These are phyloP conservation scores for Flueggea neowawraea DNA, from an alignment of 441 rosid genomes.

Conservation along the genomic window DNA sequence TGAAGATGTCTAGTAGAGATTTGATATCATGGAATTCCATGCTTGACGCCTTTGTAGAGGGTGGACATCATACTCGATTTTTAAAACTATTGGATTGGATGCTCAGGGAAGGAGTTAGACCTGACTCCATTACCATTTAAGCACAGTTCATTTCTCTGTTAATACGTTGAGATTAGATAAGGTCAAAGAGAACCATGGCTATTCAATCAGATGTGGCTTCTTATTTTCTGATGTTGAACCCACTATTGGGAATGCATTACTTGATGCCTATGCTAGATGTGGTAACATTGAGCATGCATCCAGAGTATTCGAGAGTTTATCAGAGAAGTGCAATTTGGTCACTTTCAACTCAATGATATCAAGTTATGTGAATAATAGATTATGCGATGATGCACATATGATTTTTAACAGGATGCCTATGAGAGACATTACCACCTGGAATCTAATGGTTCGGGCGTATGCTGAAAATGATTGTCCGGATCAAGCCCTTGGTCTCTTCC, in stretches of 20 bases:
- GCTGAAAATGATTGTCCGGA: conserved; percentile 45
- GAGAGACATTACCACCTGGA: conserved; percentile 75
- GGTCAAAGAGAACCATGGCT: conserved; percentile 72
- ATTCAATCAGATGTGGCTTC: conserved; percentile 48
- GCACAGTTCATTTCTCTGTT: conserved; percentile 48
- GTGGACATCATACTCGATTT: conserved; percentile 34
- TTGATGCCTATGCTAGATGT: conserved; percentile 77
- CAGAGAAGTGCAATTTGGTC: conserved; percentile 48
- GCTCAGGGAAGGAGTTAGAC: conserved; percentile 44
- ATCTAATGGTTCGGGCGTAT: conserved; percentile 70
- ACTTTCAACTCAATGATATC: conserved; percentile 62
- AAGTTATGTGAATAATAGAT: conserved; percentile 52
- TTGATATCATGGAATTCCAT: conserved; percentile 85
- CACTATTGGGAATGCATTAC: conserved; percentile 52
- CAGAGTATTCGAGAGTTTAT: conserved; percentile 50
- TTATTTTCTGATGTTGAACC: conserved; percentile 37
- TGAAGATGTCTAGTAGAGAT: conserved; percentile 52
- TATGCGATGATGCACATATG: conserved; percentile 39
- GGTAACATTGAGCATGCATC: conserved; percentile 52
- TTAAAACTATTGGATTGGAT: conserved; percentile 40
- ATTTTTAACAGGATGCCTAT: conserved; percentile 44
- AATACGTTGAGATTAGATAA: conserved; percentile 27
- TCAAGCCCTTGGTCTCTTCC: conserved; percentile 54
- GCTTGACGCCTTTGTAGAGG: conserved; percentile 54
- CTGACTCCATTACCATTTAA: conserved; percentile 63